Base-by-base conservation (phyloP, 306 rosid genomes). In the Notholithocarpus densiflorus region DNA sequence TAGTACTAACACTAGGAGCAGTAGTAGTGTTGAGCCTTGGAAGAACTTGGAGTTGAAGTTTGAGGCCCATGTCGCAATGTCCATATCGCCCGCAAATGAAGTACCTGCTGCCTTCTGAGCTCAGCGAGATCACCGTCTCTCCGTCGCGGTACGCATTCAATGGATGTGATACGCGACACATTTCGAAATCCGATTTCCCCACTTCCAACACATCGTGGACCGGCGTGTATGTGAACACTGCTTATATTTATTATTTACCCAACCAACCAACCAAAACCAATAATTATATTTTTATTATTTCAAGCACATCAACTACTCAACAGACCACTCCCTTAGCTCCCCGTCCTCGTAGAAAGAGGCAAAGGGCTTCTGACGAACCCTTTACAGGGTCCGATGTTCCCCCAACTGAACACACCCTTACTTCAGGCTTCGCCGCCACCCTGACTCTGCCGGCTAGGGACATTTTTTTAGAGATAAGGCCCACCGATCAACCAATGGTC, bases 221-320 rank as follows among this genome's bases (percentile, higher is more conserved):
- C 73, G 97, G 98, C 68, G 91, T 84, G 88, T 93, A 93, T 2
- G 45, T 14, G 81, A 93, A 93, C 77, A 93, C 98, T 93, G 91
- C 79, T 37, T 37, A 37, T 37, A 37, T 37, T 37, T 7, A 37
- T 37, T 37, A 40, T 40, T 37, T 37, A 37, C 11, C 45, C 45
- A 37, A 37, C 3, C 45, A 37, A 37, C 45, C 79, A 85, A 5
- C 1, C 15, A 31, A 31, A 85, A 5, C 1, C 15, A 31, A 31
- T 69, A 27, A 37, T 69, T 37, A 37, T 37, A 7, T 8, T 40
- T 40, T 40, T 40, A 7, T 40, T 40, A 40, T 40, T 40, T 31
- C 52, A 21, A 9, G 45, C 29, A 15, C 8, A 40, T 40, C 45
- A 40, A 40, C 12, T 40, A n/a, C n/a, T n/a, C n/a, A n/a, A n/a